Evolutionary conservation across 805 yeast genomes (phyloP).

Genomic region (Candida krabiensis): DNA sequence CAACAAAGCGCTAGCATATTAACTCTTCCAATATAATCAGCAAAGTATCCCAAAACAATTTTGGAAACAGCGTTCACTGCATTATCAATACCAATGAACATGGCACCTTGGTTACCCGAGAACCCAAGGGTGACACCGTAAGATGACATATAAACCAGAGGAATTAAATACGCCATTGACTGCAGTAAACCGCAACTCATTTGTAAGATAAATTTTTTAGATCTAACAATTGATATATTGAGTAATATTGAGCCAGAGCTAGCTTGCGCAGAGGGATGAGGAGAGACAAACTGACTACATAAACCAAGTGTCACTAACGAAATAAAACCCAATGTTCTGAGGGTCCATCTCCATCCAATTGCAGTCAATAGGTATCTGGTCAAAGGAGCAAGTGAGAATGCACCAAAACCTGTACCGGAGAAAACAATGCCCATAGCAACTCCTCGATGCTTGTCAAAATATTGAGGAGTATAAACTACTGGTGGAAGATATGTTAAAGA

Average conservation of each 20-base stretch:
- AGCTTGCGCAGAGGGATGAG: background rate
- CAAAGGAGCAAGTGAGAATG: conserved; percentile 32
- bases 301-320: conserved; percentile 17
- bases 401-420: conserved; percentile 40
- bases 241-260: background rate
- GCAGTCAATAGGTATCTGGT: conserved; percentile 26
- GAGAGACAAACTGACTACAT: conserved; percentile 3
- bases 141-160: conserved; percentile 36
- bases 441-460: conserved; percentile 32
- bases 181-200: conserved; percentile 27
- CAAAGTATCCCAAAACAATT: conserved; percentile 37
- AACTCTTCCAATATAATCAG: conserved; percentile 42
- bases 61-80: conserved; percentile 32
- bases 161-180: conserved; percentile 37
- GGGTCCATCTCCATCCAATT: conserved; percentile 37
- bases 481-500: conserved; percentile 35
- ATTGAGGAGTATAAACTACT: conserved; percentile 35
- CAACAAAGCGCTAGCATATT: conserved; percentile 42
- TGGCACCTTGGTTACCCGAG: conserved; percentile 31
- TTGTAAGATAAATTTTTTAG: conserved; percentile 2
- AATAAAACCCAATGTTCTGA: conserved; percentile 33
- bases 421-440: conserved; percentile 37
- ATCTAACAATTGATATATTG: conserved; percentile 4
- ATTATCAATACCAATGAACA: conserved; percentile 37
- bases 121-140: conserved; percentile 34